A percentile compares a stretch with the other conserved stretches of the same genome.
phyloP scores from a whole-genome alignment of 495 filamentous ascomycete species.

The Tuber magnatum region DNA sequence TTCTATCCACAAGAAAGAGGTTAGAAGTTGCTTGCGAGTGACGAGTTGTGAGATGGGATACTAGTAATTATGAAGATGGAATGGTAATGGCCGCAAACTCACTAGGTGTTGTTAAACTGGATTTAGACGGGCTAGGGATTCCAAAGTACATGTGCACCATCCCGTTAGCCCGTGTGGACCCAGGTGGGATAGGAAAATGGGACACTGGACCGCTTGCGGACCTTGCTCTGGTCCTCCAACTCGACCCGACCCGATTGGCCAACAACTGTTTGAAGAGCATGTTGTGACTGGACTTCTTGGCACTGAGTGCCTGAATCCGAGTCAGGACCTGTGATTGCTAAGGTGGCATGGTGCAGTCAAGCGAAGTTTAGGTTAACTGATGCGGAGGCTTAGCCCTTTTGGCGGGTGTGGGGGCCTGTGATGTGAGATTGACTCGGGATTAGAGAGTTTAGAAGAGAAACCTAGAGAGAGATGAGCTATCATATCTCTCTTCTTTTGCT shows the following conservation, averaged over 20 bases:
- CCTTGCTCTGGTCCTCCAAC: not conserved
- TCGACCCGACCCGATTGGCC: not conserved
- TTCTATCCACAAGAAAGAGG: not conserved
- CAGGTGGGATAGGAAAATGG: not conserved
- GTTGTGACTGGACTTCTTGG: not conserved
- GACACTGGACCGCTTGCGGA: not conserved
- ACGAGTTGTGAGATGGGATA: not conserved
- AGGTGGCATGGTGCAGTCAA: not conserved
- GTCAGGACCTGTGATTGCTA: not conserved
- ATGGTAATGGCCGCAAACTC: not conserved
- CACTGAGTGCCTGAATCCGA: not conserved
- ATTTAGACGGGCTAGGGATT: not conserved
- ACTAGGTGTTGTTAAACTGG: not conserved
- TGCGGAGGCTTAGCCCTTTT: not conserved
- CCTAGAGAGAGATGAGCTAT: not conserved
- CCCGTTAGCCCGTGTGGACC: not conserved
- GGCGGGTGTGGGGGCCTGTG: not conserved
- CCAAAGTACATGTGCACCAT: not conserved
- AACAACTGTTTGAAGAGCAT: not conserved
- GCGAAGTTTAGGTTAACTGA: not conserved
- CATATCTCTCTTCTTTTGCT: not conserved
- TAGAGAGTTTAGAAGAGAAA: not conserved
- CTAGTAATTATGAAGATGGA: not conserved
- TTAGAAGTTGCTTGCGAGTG: constrained; percentile 1
- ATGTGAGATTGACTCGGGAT: not conserved